Base-by-base conservation (phyloP, 1,139 yeast genomes). In the Yamadazyma taylorii region DNA sequence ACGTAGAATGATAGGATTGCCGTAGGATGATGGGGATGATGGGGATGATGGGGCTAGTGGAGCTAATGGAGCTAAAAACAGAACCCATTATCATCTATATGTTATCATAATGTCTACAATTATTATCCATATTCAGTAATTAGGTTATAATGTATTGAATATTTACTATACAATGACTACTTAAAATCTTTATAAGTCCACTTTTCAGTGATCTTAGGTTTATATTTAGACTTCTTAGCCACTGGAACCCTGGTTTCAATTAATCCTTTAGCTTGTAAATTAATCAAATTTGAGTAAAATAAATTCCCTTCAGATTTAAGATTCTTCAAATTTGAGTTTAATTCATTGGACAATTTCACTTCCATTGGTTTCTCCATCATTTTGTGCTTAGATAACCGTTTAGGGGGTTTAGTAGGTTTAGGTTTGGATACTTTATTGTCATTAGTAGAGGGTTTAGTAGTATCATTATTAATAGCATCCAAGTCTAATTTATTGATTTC, bases 161-260 rank as follows among this genome's bases (percentile, higher is more conserved):
- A 27, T 6, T 14, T 32, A 35, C 19, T 23, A 51, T 19, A 19
- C 15, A 11, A 5, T 11, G 11, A 21, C 30, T 67, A 85, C 64
- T 84, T 84, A 55, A 85, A 85, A 64, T 89, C 95, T 66, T 89
- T 90, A 64, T 85, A 87, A 30, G 90, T 77, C 95, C 96, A 89
- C 63, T 88, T 89, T 60, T 88, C 96, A 25, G 94, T 85, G 42
- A 85, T 65, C 69, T 85, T 86, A 45, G 76, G 85, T 46, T 79
- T 71, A 56, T 83, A 85, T 50, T 69, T 75, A 60, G 86, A 78
- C 58, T 76, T 80, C 65, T 78, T 79, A 42, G 73, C 75, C 33
- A 78, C 79, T 9, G 86, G 89, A 34, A 83, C 75, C 63, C 97
- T 78, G 6, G 96, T 73, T 60, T 92, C 98, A 40, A 92, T 73